Conservation (phyloP, 2,329 filamentous ascomycete genomes). For the Paraphoma chrysanthemicola region DNA sequence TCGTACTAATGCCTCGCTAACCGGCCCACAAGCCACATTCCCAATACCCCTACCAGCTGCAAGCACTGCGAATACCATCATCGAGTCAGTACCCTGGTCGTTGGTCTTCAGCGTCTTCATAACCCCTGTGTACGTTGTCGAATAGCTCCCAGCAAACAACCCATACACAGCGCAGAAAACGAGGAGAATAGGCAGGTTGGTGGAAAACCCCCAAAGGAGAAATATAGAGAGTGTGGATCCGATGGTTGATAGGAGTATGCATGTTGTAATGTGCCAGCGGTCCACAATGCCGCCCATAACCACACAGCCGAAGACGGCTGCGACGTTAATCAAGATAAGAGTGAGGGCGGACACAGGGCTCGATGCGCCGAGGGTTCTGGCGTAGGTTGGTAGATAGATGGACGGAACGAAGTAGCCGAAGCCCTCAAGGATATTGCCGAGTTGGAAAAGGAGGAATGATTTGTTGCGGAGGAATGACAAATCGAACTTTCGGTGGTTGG, state of each 20-base stretch:
- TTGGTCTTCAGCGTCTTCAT: conserved; percentile 25
- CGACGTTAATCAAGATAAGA: conserved; percentile 43
- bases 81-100: conserved; percentile 33
- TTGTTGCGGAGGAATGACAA: conserved; percentile 38
- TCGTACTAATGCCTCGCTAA: conserved; percentile 55
- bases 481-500: conserved; percentile 28
- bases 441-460: conserved; percentile 42
- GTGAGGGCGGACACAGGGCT: conserved; percentile 36
- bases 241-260: conserved; percentile 49
- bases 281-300: conserved; percentile 50
- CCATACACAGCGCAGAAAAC: conserved; percentile 43
- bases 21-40: conserved; percentile 57
- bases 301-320: conserved; percentile 42
- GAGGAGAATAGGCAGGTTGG: conserved; percentile 40
- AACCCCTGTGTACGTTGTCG: conserved; percentile 32
- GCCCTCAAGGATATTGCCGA: conserved; percentile 45
- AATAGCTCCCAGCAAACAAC: conserved; percentile 39
- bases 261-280: conserved; percentile 48
- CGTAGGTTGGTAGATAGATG: conserved; percentile 48
- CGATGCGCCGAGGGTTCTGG: conserved; percentile 34
- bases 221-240: conserved; percentile 51
- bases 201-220: conserved; percentile 55
- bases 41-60: conserved; percentile 58
- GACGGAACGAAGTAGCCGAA: conserved; percentile 50
- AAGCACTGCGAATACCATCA: conserved; percentile 56